These are phyloP conservation scores for Steccherinum ochraceum DNA, from an alignment of 768 basidiomycete species.

Conservation along the genomic window DNA sequence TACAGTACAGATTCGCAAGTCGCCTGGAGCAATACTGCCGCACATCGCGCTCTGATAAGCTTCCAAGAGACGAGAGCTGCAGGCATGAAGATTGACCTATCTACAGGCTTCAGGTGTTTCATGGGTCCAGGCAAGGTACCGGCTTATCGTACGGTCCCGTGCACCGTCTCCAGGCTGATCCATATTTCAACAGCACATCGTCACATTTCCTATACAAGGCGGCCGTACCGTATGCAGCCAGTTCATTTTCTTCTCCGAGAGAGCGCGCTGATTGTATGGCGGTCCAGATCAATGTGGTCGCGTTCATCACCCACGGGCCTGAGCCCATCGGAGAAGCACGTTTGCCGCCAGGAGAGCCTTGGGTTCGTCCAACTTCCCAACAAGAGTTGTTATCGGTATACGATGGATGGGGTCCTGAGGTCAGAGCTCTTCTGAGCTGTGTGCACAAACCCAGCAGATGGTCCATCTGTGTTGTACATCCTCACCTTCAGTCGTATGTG, in stretches of 20 bases:
- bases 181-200: constrained; percentile 3
- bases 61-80: background rate
- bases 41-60: constrained; percentile 5
- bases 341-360: background rate
- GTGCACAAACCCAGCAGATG: constrained; percentile 7
- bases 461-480: constrained; percentile 6
- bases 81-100: constrained; percentile 3
- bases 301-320: background rate
- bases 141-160: background rate
- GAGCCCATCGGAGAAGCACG: background rate
- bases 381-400: constrained; percentile 2
- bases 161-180: background rate
- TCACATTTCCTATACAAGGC: constrained; percentile 2
- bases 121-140: constrained; percentile 5
- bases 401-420: constrained; percentile 5
- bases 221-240: background rate
- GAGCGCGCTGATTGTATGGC: background rate
- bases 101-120: background rate
- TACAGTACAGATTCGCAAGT: background rate
- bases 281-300: background rate
- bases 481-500: constrained; percentile 5
- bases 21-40: constrained; percentile 5
- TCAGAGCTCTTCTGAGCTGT: constrained; percentile 4
- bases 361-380: background rate
- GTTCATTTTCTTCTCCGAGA: background rate